Evolutionary conservation across 768 basidiomycete species (phyloP).

Genomic region (Amyloporia xantha): DNA sequence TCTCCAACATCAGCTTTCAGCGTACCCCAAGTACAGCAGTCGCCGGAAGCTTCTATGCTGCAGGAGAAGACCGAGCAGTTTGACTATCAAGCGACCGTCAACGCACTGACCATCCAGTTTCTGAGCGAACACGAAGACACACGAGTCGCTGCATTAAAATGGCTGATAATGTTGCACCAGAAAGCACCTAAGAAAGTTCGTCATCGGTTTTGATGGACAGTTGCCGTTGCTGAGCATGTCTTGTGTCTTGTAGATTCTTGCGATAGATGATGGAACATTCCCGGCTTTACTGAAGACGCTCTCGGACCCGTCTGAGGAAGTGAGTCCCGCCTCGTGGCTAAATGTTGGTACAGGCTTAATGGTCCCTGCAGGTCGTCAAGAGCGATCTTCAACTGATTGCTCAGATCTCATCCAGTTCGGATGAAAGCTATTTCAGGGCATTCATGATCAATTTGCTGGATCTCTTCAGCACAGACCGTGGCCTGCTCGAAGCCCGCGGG

Average conservation of each 20-base stretch:
- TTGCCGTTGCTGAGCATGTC: background rate
- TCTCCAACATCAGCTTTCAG: constrained; percentile 26
- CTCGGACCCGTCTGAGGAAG: constrained; percentile 95
- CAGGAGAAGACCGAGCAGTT: constrained; percentile 66
- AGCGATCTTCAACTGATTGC: constrained; percentile 93
- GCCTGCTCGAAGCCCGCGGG: constrained; percentile 84
- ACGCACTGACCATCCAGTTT: constrained; percentile 88
- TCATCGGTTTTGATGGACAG: background rate
- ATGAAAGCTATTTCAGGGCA: constrained; percentile 90
- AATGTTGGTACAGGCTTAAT: too few relatives aligned
- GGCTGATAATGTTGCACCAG: constrained; percentile 98
- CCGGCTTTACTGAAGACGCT: constrained; percentile 91
- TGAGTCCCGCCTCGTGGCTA: constrained; percentile 24
- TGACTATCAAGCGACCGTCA: constrained; percentile 90
- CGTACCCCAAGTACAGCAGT: constrained; percentile 20
- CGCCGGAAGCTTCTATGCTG: constrained; percentile 20
- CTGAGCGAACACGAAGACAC: constrained; percentile 97
- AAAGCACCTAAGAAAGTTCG: constrained; percentile 91
- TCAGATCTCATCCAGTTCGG: constrained; percentile 93
- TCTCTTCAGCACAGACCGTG: constrained; percentile 90
- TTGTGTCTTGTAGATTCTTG: constrained; percentile 61
- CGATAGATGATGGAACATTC: constrained; percentile 96
- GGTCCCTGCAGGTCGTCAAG: constrained; percentile 82
- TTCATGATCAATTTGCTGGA: constrained; percentile 95
- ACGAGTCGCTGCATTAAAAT: constrained; percentile 89